Base-by-base conservation (phyloP, 495 filamentous ascomycete genomes). In the Penicillium silybi region DNA sequence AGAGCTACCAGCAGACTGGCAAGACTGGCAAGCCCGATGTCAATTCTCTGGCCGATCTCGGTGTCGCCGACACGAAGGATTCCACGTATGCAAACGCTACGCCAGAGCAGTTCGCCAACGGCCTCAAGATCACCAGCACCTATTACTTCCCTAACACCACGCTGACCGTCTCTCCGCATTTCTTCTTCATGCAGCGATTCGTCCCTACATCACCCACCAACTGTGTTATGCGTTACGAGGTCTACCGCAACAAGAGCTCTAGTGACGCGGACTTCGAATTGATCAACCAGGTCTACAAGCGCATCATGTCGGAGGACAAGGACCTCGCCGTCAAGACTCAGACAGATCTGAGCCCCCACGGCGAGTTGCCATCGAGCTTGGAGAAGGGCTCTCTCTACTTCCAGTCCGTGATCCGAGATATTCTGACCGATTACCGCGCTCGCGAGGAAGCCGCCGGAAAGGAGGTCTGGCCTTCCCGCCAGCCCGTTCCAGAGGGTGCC, bases 381-480 rank as follows among this genome's bases (percentile, higher is more conserved):
- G 76, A 80, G 38, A 71, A 75, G 50, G 75, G 68, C 0, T 62
- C 73, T 5, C 56, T 76, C 6, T 67, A 66, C 57, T 79, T 79
- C 65, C 77, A 79, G 64, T 69, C 63, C 34, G 23, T 59, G 15
- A 67, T 76, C 5, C 64, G 70, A 4, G 70, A 75, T 5, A 46
- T 72, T 32, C 62, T 80, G 11, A 62, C 52, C 9, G 57, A 59
- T 19, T 74, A 77, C 56, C 54, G 62, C 40, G 50, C 71, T 46
- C 55, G 56, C 4, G 79, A 82, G 51, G 57, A 76, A 47, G 55
- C 64, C 25, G 64, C 55, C 2, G 61, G 65, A 18, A 37, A 61
- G 34, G 67, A 79, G 59, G 67, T 78, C 39, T 80, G 76, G 75
- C 79, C 79, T 9, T 77, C 78, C 3, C 64, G 71, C 19, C 75